phyloP scores from a whole-genome alignment of 371 early-diverging fungal species.

The Rhizopus stolonifer region DNA sequence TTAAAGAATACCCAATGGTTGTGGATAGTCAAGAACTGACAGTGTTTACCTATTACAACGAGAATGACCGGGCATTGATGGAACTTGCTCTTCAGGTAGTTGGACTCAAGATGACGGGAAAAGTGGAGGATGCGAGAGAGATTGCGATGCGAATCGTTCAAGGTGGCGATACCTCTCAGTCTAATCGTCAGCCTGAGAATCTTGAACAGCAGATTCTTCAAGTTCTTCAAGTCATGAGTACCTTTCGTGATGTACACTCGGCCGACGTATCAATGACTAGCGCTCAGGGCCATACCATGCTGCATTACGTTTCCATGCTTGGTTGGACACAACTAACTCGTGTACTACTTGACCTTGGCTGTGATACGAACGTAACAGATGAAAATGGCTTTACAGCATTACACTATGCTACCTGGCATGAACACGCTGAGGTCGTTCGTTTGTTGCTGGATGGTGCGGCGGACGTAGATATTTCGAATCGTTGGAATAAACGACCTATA shows the following conservation, averaged over 20 bases:
- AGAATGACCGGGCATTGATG: constrained; percentile 77
- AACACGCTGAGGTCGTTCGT: constrained; percentile 23
- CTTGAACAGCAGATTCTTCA: constrained; percentile 47
- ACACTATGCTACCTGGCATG: constrained; percentile 20
- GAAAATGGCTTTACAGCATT: constrained; percentile 33
- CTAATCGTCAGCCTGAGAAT: constrained; percentile 15
- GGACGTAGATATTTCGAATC: constrained; percentile 28
- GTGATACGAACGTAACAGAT: constrained; percentile 28
- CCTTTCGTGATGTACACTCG: constrained; percentile 35
- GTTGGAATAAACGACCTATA: constrained; percentile 29
- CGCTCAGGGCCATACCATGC: constrained; percentile 45
- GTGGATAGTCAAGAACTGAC: constrained; percentile 52
- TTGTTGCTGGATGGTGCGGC: constrained; percentile 30
- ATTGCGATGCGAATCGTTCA: constrained; percentile 75
- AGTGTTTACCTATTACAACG: constrained; percentile 66
- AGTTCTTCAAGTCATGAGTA: constrained; percentile 41
- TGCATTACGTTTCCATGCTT: constrained; percentile 44
- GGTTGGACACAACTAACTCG: constrained; percentile 28
- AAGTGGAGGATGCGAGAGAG: constrained; percentile 65
- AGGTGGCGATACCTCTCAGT: constrained; percentile 36
- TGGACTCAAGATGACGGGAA: constrained; percentile 78
- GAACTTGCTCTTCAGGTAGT: constrained; percentile 83
- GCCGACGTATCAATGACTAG: constrained; percentile 36
- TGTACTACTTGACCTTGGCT: constrained; percentile 31
- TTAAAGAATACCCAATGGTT: constrained; percentile 50